Base-by-base conservation (phyloP, 1,284 basidiomycete genomes). In the Amylostereum areolatum region DNA sequence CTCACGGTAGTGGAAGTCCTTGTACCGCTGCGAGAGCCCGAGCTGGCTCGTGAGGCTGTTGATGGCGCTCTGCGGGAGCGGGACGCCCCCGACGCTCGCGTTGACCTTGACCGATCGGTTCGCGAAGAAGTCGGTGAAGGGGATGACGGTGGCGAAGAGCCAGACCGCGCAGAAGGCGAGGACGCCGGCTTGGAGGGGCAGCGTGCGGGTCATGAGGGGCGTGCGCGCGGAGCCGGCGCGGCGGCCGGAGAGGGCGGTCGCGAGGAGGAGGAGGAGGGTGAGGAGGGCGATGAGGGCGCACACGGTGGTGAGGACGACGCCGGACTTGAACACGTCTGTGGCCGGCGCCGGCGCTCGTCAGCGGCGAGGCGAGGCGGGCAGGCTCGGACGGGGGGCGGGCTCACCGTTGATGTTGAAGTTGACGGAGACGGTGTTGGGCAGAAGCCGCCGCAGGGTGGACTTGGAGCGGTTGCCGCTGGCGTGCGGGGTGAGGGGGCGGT, bases 61-160 rank as follows among this genome's bases (percentile, higher is more conserved):
- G 33, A 85, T 64, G 3, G 71, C 29, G 2, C 55, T 47, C 4
- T 63, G 58, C 1, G 77, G 70, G 8, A 85, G 49, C 30, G 62
- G 55, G 1, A 66, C 29, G 5, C 58, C 62, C 4, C 62, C 66
- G 44, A 80, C 49, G 41, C 63, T 69, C 4, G 77, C 80, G 18
- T 60, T 59, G 48, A 83, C 66, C 37, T 66, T 62, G 10, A 75
- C 79, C 31, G 62, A 59, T n/a, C 71, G 66, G 43, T 66, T 81
- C 18, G 71, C 71, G 53, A 77, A 77, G 61, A 75, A 77, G 57
- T 69, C 58, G 39, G 76, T 77, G 62, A 73, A 80, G 1, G 80
- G 70, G 24, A 83, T 67, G 46, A 77, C 65, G 24, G 71, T 63
- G 4, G 75, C 80, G 56, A 84, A 70, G 40, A 83, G 63, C 72